These are phyloP conservation scores for Xylaria sp. DNA, from an alignment of 2,329 filamentous ascomycete species.

Conservation along the genomic window DNA sequence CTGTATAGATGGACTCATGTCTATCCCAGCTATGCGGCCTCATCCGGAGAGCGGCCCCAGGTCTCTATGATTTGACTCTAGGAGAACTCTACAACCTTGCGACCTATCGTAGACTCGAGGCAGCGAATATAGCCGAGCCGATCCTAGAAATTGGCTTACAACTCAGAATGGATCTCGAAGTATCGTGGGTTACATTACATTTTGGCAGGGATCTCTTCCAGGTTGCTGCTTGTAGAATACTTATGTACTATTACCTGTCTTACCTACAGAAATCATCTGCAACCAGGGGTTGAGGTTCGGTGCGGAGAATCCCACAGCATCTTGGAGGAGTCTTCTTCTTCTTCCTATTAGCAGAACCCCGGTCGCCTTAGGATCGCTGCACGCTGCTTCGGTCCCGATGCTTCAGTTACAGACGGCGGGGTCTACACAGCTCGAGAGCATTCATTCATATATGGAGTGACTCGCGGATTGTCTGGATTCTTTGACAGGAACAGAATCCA, in stretches of 20 bases:
- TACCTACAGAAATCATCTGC: conserved; percentile 26
- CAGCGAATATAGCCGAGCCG: conserved; percentile 34
- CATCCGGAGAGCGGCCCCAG: conserved; percentile 19
- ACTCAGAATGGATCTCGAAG: conserved; percentile 34
- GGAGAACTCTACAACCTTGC: conserved; percentile 11
- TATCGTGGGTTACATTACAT: conserved; percentile 36
- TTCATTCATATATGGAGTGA: conserved; percentile 4
- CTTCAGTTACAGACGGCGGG: conserved; percentile 14
- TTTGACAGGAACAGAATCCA: conserved; percentile 12
- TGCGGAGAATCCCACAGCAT: conserved; percentile 29
- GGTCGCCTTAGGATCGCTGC: conserved; percentile 31
- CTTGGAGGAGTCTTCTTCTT: conserved; percentile 4
- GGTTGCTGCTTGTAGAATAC: conserved; percentile 24
- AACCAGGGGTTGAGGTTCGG: conserved; percentile 23
- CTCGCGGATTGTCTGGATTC: conserved; percentile 6
- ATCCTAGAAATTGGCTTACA: conserved; percentile 26
- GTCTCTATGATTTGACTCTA: conserved; percentile 9
- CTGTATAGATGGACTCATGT: conserved; percentile 11
- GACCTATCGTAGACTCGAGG: conserved; percentile 16
- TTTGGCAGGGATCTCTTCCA: conserved; percentile 26
- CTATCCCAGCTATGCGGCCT: conserved; percentile 9
- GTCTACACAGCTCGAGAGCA: conserved; percentile 13
- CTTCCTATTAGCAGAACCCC: conserved; percentile 32
- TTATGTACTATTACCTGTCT: conserved; percentile 33
- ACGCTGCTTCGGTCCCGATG: conserved; percentile 38